Evolutionary conservation across 139 green algal species (phyloP), one percentile per base, ranked within the genome.

Genomic region (Spirogloea muscicola): DNA sequence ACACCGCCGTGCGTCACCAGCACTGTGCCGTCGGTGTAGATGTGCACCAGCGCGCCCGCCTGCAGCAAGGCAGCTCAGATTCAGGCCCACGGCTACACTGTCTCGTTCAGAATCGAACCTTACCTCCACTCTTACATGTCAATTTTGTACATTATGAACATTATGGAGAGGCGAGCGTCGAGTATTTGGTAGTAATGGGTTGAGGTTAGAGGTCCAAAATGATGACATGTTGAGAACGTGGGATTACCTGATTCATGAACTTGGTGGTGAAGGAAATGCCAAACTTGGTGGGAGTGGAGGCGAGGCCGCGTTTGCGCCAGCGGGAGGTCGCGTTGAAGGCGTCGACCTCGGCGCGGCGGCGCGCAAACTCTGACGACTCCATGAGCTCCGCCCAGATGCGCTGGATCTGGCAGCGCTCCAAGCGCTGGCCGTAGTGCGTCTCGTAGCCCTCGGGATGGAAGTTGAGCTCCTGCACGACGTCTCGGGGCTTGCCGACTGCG

Each of bases 1-100:
- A 97, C 92, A 7, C 93, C 93, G 2, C 94, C 92, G 58, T 98
- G 94, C 0, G 91, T 95, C 10, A 98, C 91, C 70, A 97, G 82
- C 48, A 95, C 91, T 0, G 88, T 95, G 63, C 94, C 94, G 51
- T 98, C 94, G 7, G 87, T 88, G 80, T 96, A 97, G 33, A 96
- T 68, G 81, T 98, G 92, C 76, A 98, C 93, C 74, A 98, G 84
- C 34, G 93, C 90, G 0, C 90, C 94, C 2, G 84, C 92, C 79
- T 78, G 51, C 21, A 10, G 43, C 43, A 10, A n/a, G n/a, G n/a
- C n/a, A n/a, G n/a, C n/a, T n/a, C n/a, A n/a, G n/a, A n/a, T n/a
- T n/a, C n/a, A n/a, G n/a, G n/a, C n/a, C n/a, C n/a, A n/a, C n/a
- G n/a, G n/a, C n/a, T n/a, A n/a, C n/a, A n/a, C n/a, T n/a, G n/a